Evolutionary conservation across 352 stramenopile genomes (phyloP).

Genomic region (Globisporangium sylvaticum): DNA sequence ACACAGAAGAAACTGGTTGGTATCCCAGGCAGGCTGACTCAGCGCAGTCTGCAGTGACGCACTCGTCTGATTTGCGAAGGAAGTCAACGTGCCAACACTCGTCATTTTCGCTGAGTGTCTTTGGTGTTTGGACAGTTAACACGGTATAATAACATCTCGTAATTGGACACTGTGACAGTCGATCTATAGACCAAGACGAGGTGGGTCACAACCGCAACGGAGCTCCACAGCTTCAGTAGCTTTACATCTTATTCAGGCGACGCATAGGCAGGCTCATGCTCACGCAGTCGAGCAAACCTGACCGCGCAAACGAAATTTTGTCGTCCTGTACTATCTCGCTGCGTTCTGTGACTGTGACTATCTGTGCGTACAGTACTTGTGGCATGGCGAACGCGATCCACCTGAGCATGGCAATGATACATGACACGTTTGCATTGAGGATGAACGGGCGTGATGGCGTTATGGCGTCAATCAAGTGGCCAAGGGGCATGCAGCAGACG

Average conservation of each 20-base stretch:
- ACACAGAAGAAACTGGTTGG: not conserved
- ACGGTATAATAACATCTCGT: too few species aligned
- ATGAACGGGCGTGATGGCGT: not conserved
- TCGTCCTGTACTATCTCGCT: not conserved
- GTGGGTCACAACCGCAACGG: too few species aligned
- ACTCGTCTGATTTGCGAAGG: not conserved
- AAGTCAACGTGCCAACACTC: not conserved
- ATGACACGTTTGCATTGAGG: not conserved
- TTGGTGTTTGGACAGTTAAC: too few species aligned
- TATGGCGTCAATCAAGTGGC: slow-evolving; percentile 7
- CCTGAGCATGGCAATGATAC: not conserved
- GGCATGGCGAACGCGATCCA: not conserved
- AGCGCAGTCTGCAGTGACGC: not conserved
- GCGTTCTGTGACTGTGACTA: not conserved
- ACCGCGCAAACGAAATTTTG: not conserved
- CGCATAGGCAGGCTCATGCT: not conserved
- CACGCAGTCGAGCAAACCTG: not conserved
- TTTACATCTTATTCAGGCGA: not conserved
- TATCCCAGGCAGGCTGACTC: not conserved
- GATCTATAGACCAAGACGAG: too few species aligned
- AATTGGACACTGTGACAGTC: too few species aligned
- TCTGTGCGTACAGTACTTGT: not conserved
- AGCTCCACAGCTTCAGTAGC: too few species aligned
- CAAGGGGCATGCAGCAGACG: not conserved
- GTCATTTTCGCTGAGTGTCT: not conserved